Evolutionary conservation across 495 filamentous ascomycete species (phyloP), one percentile per base, ranked within the genome.

Genomic region (Podospora conica): DNA sequence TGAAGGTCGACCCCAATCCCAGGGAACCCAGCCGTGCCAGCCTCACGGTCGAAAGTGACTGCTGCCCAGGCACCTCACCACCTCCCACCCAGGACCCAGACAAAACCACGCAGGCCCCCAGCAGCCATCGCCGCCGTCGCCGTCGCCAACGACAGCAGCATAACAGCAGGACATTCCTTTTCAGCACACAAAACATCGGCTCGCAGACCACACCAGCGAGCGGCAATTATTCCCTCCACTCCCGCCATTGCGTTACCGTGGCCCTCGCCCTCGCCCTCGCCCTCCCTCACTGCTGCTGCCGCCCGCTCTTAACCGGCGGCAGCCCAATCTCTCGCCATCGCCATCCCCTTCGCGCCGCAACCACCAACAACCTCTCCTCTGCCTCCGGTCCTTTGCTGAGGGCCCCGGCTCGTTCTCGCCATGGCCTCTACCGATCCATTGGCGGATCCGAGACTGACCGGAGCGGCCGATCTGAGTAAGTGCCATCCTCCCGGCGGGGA

Each of bases 381-480:
- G 25, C 24, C 27, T 28, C 28, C 23, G 22, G n/a, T 23, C 27
- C 25, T 15, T 22, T 11, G 57, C 57, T 63, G 57, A 70, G 58
- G 63, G 65, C 64, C 54, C 56, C 61, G 29, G 29, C 27, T 66
- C 58, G 65, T 58, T 65, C 64, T 60, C 63, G 61, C 68, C 60
- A 77, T 77, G 75, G 69, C 74, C 65, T 71, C 72, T 57, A 54
- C 24, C 61, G 74, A 76, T 25, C 53, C 70, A 25, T 63, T 66
- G 31, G 66, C 65, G 57, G 75, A 77, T 48, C 40, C 40, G 40
- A 48, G 40, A n/a, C 15, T 48, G 40, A 48, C 40, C 1, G 40
- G 40, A 48, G 6, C n/a, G 15, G 7, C 40, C 15, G 40, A 48
- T 48, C 40, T 48, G 40, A 48, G 40, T 48, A 48, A 48, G 40